Base-by-base conservation (phyloP, 805 yeast species). In the Vanderwaltozyma tropicalis region DNA sequence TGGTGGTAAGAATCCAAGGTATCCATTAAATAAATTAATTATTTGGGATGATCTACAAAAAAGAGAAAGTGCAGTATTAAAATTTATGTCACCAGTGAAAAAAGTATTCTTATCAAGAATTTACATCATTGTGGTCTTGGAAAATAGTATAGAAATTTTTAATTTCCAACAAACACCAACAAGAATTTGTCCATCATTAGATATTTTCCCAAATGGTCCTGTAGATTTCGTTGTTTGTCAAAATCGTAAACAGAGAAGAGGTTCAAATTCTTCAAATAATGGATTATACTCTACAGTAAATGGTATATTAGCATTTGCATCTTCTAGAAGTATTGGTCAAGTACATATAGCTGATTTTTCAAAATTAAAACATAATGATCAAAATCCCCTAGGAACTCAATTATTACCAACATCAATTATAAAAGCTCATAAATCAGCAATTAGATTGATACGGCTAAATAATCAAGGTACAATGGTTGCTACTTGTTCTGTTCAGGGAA, bases 31-130 rank as follows among this genome's bases (percentile, higher is more conserved):
- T 61, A 83, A 82, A 56, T 72, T 87, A 28, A 71, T 86, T 26
- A 78, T 89, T 14, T 92, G 96, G 95, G 96, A 89, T 60, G 97
- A 89, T 56, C 59, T 84, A 42, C 83, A 84, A 59, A 72, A 79
- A 44, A 78, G 77, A 46, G 78, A 78, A 21, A 80, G 88, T 4
- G 66, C 85, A 15, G 71, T 72, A 27, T 61, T 92, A 41, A 92
- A 84, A 55, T 86, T 88, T 54, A 70, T 72, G 67, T 73, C 78
- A 32, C 83, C 89, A 0, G 79, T 89, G 4, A 63, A 81, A 33
- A 77, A 80, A 45, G 86, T 85, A 9, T 69, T 80, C 28, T 59
- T 89, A 28, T 81, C 94, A 10, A 67, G 95, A 39, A 73, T 80
- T 11, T 65, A 86, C 39, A 79, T 89, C 3, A 72, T 88, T 4